Evolutionary conservation across 768 basidiomycete genomes (phyloP), one percentile per base, ranked within the genome.

Genomic region (Tylopilus rubrobrunneus): DNA sequence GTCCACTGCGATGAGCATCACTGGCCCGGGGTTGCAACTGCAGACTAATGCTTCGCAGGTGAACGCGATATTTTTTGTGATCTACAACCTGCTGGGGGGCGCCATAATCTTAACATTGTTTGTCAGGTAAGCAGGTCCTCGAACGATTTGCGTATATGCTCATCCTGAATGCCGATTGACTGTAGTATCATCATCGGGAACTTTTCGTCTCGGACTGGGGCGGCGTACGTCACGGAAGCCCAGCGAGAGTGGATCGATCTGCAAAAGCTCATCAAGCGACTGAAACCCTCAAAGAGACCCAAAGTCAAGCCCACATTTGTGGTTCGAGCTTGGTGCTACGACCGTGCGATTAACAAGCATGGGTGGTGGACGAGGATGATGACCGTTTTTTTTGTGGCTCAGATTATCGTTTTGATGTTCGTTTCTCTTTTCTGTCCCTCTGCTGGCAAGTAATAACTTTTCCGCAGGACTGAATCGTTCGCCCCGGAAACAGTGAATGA

Each of bases 171-270:
- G 46, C 19, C 25, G 25, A 25, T 31, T 55, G 46, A 57, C 55
- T 52, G 55, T 55, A 96, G 92, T 77, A 91, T 98, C 69, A 97
- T 98, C 72, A 97, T 98, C 65, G 87, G 86, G 44, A 95, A 95
- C 69, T 97, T 97, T 72, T 86, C 85, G 46, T 81, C 84, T 2
- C 85, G 87, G 56, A 94, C 92, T 3, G 95, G 95, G 15, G 81
- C 84, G 5, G 93, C 94, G 1, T 81, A 94, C 45, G 71, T 96
- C 31, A 97, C 94, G 0, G 79, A 85, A 52, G 78, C 92, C 15
- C 96, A 98, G 62, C 77, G 88, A 51, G 92, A 93, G 67, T 98
- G 95, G 95, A 89, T 94, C 53, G 93, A 97, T 69, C 71, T 98
- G 21, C 83, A 92, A 58, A 94, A 92, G 65, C 76, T 95, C 45